Evolutionary conservation across 306 rosid species (phyloP).

Genomic region (Coriaria nepalensis): DNA sequence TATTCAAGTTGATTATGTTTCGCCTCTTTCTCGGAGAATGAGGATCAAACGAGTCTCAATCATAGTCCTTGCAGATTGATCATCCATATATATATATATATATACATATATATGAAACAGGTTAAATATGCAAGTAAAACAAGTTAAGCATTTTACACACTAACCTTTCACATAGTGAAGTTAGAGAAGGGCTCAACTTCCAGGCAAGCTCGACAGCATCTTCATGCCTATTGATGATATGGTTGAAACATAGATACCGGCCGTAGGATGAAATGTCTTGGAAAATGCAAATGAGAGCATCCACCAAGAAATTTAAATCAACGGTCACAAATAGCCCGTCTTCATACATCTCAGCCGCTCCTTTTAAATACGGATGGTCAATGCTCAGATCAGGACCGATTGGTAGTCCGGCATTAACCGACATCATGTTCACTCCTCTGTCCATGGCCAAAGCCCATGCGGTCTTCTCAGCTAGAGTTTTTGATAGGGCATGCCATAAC

Average conservation of each 20-base stretch:
- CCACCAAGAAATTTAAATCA: constrained; percentile 19
- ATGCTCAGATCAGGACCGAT: constrained; percentile 19
- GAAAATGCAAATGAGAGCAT: constrained; percentile 20
- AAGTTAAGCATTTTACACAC: not conserved
- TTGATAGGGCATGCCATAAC: constrained; percentile 92
- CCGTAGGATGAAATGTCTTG: constrained; percentile 26
- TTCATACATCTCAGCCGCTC: constrained; percentile 30
- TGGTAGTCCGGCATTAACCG: constrained; percentile 38
- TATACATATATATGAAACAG: not conserved
- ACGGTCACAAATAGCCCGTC: constrained; percentile 25
- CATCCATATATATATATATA: not conserved
- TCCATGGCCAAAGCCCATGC: constrained; percentile 95
- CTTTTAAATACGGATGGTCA: constrained; percentile 21
- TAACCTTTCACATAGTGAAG: constrained; percentile 33
- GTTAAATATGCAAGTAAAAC: not conserved
- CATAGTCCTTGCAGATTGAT: no score
- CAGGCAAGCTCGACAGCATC: constrained; percentile 19
- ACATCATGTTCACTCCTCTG: constrained; percentile 69
- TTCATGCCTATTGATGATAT: constrained; percentile 13
- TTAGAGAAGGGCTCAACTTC: constrained; percentile 36
- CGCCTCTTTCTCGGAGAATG: no score
- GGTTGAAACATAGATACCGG: constrained; percentile 24
- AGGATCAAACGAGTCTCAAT: no score
- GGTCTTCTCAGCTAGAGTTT: constrained; percentile 65
- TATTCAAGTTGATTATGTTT: no score